Percentiles rank a stretch among this genome's conserved stretches.
Evolutionary conservation across 2,329 filamentous ascomycete genomes (phyloP).

Genomic region (Fusarium sambucinum): DNA sequence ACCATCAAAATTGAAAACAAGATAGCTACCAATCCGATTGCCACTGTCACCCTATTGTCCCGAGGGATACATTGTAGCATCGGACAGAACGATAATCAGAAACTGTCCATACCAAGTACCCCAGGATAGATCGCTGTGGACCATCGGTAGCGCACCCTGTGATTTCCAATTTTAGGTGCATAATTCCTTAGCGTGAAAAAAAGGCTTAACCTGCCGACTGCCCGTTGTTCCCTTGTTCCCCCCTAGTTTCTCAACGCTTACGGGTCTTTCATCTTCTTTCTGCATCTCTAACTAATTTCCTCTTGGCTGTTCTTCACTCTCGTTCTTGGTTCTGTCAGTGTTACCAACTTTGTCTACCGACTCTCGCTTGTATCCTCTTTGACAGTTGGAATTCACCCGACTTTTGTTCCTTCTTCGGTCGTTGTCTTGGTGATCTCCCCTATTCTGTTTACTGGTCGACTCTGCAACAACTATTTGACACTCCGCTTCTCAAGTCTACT

Average conservation of each 20-base stretch:
- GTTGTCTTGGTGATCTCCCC: constrained; percentile 24
- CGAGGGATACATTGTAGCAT: background rate
- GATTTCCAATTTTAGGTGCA: constrained; percentile 34
- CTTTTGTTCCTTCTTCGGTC: constrained; percentile 1
- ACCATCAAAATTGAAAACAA: no score
- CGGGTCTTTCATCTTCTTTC: constrained; percentile 8
- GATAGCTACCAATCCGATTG: background rate
- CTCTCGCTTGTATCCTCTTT: constrained; percentile 26
- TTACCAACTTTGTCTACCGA: constrained; percentile 23
- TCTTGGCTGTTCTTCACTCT: constrained; percentile 19
- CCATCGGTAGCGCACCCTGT: constrained; percentile 11
- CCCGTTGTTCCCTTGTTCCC: constrained; percentile 12
- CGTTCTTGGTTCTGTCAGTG: constrained; percentile 17
- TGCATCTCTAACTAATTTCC: constrained; percentile 24
- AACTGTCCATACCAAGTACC: background rate
- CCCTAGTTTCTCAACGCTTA: constrained; percentile 32
- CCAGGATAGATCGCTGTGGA: constrained; percentile 22
- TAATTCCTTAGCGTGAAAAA: constrained; percentile 19
- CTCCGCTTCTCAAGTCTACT: background rate
- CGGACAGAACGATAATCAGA: background rate
- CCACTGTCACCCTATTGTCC: background rate
- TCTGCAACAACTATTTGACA: constrained; percentile 6
- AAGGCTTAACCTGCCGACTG: constrained; percentile 17
- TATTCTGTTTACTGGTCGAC: constrained; percentile 8
- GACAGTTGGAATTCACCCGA: constrained; percentile 9